Percentiles rank a stretch among this genome's conserved stretches.
These are phyloP conservation scores for Spergularia azorica DNA, from an alignment of 179 eudicot species.

Conservation along the genomic window DNA sequence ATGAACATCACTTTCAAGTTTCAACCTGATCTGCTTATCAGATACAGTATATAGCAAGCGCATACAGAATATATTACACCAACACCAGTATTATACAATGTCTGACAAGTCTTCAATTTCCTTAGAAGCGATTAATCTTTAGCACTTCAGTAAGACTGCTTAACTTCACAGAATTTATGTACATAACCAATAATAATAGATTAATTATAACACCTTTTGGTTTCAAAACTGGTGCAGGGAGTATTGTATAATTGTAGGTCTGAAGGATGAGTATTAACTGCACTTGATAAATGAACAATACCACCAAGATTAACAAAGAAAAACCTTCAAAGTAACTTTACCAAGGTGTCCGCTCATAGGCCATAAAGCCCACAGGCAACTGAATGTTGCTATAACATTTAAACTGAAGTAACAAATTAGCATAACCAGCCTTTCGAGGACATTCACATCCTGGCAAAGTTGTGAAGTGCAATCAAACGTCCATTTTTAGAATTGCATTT, in stretches of 20 bases:
- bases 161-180: too few species aligned
- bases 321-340: not conserved
- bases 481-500: not conserved
- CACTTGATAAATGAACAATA: too few species aligned
- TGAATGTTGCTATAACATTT: not conserved
- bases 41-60: not conserved
- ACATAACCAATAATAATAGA: too few species aligned
- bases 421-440: not conserved
- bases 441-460: not conserved
- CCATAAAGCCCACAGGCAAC: not conserved
- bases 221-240: too few species aligned
- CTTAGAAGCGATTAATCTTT: not conserved
- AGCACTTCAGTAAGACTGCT: not conserved
- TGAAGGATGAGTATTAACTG: too few species aligned
- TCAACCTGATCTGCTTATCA: conserved; percentile 11
- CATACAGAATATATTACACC: not conserved
- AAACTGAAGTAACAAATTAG: not conserved
- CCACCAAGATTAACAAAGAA: too few species aligned
- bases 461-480: not conserved
- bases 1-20: conserved; percentile 1
- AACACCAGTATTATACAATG: not conserved
- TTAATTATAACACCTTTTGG: not conserved
- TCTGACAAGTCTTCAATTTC: not conserved
- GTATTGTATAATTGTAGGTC: too few species aligned
- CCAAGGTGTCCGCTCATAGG: not conserved